A percentile compares a stretch with the other conserved stretches of the same genome.
phyloP scores from a whole-genome alignment of 2,329 filamentous ascomycete genomes.

The Torrubiella hemipterigena region DNA sequence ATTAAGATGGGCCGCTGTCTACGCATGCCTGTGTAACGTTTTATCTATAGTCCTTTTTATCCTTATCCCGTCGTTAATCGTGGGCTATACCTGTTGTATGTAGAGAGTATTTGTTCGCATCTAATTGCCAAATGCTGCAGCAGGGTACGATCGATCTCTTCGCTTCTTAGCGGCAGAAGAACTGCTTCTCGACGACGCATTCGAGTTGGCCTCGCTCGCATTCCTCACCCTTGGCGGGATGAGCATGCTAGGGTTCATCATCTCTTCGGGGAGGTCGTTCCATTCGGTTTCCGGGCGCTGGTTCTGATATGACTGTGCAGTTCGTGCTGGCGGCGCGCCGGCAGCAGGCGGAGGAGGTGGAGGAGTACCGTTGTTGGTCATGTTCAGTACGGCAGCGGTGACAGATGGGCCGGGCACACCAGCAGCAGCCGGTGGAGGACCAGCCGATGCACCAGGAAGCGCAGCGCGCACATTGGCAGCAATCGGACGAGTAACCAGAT shows the following conservation, averaged over 20 bases:
- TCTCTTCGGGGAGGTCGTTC: conserved; percentile 51
- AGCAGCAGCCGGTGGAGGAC: conserved; percentile 4
- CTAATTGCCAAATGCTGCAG: conserved; percentile 47
- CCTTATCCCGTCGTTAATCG: too few species aligned
- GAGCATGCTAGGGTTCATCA: conserved; percentile 31
- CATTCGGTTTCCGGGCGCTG: conserved; percentile 47
- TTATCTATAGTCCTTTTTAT: too few species aligned
- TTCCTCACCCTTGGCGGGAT: conserved; percentile 13
- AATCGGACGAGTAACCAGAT: conserved; percentile 40
- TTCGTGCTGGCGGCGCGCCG: too few species aligned
- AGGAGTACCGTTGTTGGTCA: conserved; percentile 14
- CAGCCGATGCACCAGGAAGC: conserved; percentile 10
- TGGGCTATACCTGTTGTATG: too few species aligned
- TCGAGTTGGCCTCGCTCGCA: conserved; percentile 21
- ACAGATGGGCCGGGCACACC: conserved; percentile 3
- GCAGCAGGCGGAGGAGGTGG: too few species aligned
- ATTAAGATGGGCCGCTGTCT: too few species aligned
- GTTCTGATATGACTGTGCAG: conserved; percentile 51
- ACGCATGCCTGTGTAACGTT: too few species aligned
- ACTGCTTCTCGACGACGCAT: conserved; percentile 43
- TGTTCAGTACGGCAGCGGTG: conserved; percentile 19
- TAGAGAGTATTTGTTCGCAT: too few species aligned
- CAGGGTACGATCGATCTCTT: conserved; percentile 49
- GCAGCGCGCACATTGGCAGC: conserved; percentile 13
- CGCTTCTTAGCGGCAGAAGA: conserved; percentile 42